Percentiles rank a stretch among this genome's conserved stretches.
Conservation (phyloP, 805 yeast species). For the Geotrichum ghanense region DNA sequence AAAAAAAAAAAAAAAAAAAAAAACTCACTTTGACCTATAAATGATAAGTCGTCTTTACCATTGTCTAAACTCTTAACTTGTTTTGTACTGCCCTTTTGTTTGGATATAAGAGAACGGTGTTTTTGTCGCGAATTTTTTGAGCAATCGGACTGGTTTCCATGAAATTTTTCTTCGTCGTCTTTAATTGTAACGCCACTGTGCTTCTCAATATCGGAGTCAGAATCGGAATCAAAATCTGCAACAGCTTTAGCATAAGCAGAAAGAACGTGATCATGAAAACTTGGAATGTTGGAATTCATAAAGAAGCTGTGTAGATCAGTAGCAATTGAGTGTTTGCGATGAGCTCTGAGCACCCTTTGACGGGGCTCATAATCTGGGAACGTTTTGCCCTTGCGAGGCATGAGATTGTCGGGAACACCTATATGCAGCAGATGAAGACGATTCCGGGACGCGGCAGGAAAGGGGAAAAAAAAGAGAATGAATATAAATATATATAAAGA, state of each 20-base stretch:
- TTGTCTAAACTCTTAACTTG: no score
- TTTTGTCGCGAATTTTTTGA: no score
- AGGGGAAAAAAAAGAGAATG: not conserved
- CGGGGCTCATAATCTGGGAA: not conserved
- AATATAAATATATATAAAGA: not conserved
- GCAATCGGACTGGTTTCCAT: no score
- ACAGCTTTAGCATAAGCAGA: constrained; percentile 1
- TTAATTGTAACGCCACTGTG: not conserved
- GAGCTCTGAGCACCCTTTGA: not conserved
- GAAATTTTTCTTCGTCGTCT: not conserved
- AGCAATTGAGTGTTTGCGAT: not conserved
- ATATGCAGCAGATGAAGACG: not conserved
- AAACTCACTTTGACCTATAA: no score
- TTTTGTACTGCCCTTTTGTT: no score
- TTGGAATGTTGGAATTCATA: not conserved
- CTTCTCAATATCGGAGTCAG: not conserved
- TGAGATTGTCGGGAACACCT: not conserved
- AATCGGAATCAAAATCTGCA: not conserved
- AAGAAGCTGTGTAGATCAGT: not conserved
- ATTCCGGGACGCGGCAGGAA: not conserved
- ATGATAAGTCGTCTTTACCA: no score
- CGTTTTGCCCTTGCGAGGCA: not conserved
- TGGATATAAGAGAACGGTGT: no score
- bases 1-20: no score
- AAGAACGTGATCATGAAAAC: not conserved